Percentiles rank a stretch among this genome's conserved stretches.
Evolutionary conservation across 73 alveolate species (phyloP).

Genomic region (Paramecium primaurelia): DNA sequence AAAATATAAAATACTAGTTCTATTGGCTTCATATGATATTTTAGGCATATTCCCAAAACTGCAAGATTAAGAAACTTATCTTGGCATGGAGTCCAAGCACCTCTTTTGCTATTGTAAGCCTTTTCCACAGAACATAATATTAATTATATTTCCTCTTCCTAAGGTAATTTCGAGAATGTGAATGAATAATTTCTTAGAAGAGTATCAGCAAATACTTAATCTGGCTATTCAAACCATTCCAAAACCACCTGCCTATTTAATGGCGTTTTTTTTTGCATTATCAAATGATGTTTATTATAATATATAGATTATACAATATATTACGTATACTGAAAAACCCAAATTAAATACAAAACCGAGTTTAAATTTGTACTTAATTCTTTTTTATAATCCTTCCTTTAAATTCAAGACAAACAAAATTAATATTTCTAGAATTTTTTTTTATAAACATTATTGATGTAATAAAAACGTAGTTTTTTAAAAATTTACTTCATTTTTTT

Average conservation of each 20-base stretch:
- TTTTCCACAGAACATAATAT: neutral
- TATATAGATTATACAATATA: neutral
- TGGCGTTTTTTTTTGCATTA: neutral
- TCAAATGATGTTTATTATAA: neutral
- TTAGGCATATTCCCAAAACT: neutral
- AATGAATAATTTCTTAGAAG: neutral
- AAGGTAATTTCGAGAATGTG: neutral
- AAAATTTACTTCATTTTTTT: neutral
- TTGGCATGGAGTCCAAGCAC: neutral
- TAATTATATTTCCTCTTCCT: neutral
- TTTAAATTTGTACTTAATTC: neutral
- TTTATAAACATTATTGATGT: neutral
- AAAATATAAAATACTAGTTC: neutral
- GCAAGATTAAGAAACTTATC: neutral
- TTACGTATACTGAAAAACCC: neutral
- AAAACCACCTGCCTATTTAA: neutral
- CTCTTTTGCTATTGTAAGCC: neutral
- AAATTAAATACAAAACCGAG: too few species aligned
- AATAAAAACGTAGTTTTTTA: neutral
- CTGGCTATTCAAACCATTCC: neutral
- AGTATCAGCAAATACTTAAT: neutral
- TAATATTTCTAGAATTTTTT: neutral
- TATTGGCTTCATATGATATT: neutral
- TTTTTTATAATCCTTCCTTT: too few species aligned
- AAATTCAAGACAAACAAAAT: neutral